A percentile compares a stretch with the other conserved stretches of the same genome.
phyloP scores from a whole-genome alignment of 2,329 filamentous ascomycete species.

The Fusarium siculi region DNA sequence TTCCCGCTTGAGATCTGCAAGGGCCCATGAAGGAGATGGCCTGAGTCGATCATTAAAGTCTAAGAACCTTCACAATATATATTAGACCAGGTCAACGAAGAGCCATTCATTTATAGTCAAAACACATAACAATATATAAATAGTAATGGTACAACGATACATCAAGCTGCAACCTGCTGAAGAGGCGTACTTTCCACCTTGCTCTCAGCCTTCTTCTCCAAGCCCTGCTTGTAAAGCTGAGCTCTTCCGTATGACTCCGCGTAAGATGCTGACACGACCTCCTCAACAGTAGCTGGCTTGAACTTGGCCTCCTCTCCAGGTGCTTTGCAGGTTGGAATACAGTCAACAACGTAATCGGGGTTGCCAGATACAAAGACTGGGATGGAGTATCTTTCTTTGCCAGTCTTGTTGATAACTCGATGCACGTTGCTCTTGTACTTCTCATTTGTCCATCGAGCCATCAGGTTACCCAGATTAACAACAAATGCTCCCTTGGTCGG shows the following conservation, averaged over 20 bases:
- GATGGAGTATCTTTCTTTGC: slow-evolving; percentile 64
- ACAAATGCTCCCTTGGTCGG: slow-evolving; percentile 53
- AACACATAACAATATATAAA: fast-evolving
- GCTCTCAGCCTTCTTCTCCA: slow-evolving; percentile 7
- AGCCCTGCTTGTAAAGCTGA: slow-evolving; percentile 48
- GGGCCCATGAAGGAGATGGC: too few species aligned
- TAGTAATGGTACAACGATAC: background rate
- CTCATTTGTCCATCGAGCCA: slow-evolving; percentile 62
- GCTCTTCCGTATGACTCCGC: slow-evolving; percentile 48
- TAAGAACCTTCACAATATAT: too few species aligned
- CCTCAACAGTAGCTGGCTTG: slow-evolving; percentile 47
- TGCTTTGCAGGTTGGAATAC: background rate
- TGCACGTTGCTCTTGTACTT: slow-evolving; percentile 65
- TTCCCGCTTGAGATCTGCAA: background rate
- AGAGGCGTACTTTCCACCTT: background rate
- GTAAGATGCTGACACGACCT: slow-evolving; percentile 48
- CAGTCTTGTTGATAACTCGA: slow-evolving; percentile 64
- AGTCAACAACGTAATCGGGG: slow-evolving; percentile 2
- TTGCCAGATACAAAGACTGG: slow-evolving; percentile 68
- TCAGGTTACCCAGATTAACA: slow-evolving; percentile 63
- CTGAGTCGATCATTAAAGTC: background rate
- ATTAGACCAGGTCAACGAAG: fast-evolving
- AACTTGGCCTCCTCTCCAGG: slow-evolving; percentile 39
- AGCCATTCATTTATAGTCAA: too few species aligned
- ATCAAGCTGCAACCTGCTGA: background rate